Percentiles rank a stretch among this genome's conserved stretches.
These are phyloP conservation scores for Bryoerythrophyllum caledonicum DNA, from an alignment of 225 moss, liverwort and hornwort genomes.

Conservation along the genomic window DNA sequence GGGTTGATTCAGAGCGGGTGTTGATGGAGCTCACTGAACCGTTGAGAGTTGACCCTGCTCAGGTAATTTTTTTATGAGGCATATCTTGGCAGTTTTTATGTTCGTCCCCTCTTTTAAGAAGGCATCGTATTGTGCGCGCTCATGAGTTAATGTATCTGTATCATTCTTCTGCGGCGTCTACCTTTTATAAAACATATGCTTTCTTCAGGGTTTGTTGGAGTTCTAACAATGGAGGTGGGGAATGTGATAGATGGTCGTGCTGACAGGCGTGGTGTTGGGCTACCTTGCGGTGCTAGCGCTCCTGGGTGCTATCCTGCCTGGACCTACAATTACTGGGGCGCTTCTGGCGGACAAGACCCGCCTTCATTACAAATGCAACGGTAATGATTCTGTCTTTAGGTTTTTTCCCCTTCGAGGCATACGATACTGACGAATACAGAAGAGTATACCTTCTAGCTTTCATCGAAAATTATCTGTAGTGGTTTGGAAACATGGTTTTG, in stretches of 20 bases:
- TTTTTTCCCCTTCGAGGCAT: neutral
- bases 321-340: constrained; percentile 66
- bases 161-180: too few species aligned
- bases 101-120: too few species aligned
- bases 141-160: neutral
- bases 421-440: neutral
- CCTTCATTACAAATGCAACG: constrained; percentile 82
- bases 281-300: constrained; percentile 68
- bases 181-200: too few species aligned
- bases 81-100: too few species aligned
- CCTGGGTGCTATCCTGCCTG: constrained; percentile 72
- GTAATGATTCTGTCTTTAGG: constrained; percentile 29
- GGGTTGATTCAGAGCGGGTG: constrained; percentile 39
- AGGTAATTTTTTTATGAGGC: too few species aligned
- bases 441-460: neutral
- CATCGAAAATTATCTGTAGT: too few species aligned
- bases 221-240: neutral
- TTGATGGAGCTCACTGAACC: constrained; percentile 77
- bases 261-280: constrained; percentile 50
- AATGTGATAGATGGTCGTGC: constrained; percentile 36
- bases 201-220: neutral
- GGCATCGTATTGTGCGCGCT: too few species aligned
- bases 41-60: constrained; percentile 69
- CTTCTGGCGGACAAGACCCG: constrained; percentile 71
- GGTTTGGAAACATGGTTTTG: constrained; percentile 13